Conservation (phyloP, 768 basidiomycete species). For the Phylloporus sp. region DNA sequence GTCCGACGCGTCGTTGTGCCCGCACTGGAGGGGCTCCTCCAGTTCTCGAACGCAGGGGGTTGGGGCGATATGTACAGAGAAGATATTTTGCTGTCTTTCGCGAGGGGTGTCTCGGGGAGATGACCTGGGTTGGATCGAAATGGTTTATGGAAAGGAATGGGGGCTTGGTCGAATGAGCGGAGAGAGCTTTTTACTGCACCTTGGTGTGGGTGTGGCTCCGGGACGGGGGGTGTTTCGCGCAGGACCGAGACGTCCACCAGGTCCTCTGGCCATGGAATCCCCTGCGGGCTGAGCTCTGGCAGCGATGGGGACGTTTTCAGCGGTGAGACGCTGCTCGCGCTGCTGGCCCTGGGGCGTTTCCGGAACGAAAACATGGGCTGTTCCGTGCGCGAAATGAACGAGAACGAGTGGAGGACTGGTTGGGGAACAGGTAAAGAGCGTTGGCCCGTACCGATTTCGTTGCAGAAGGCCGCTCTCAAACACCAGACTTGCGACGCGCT, state of each 20-base stretch:
- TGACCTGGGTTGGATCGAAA: constrained; percentile 52
- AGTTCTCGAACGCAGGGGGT: constrained; percentile 61
- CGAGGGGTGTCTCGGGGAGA: constrained; percentile 17
- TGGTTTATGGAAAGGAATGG: constrained; percentile 82
- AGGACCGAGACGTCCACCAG: constrained; percentile 71
- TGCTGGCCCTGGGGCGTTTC: constrained; percentile 53
- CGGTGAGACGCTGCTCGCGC: constrained; percentile 36
- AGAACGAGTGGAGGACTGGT: constrained; percentile 21
- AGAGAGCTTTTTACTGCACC: constrained; percentile 73
- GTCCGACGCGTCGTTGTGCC: constrained; percentile 46
- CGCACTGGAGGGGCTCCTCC: constrained; percentile 37
- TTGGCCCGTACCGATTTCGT: constrained; percentile 16
- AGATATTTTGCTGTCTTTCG: constrained; percentile 54
- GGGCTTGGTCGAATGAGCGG: constrained; percentile 44
- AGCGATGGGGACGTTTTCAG: constrained; percentile 78
- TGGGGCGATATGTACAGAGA: constrained; percentile 61
- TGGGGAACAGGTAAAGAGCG: constrained; percentile 26
- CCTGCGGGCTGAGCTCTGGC: constrained; percentile 70
- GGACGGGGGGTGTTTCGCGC: constrained; percentile 37
- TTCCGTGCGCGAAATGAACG: constrained; percentile 21
- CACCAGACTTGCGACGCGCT: constrained; percentile 7
- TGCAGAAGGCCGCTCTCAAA: constrained; percentile 15
- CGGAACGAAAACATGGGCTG: constrained; percentile 69
- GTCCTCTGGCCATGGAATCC: constrained; percentile 82
- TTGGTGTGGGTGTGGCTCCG: constrained; percentile 42